Base-by-base conservation (phyloP, 2,329 filamentous ascomycete genomes). In the Xylariaceae sp. region DNA sequence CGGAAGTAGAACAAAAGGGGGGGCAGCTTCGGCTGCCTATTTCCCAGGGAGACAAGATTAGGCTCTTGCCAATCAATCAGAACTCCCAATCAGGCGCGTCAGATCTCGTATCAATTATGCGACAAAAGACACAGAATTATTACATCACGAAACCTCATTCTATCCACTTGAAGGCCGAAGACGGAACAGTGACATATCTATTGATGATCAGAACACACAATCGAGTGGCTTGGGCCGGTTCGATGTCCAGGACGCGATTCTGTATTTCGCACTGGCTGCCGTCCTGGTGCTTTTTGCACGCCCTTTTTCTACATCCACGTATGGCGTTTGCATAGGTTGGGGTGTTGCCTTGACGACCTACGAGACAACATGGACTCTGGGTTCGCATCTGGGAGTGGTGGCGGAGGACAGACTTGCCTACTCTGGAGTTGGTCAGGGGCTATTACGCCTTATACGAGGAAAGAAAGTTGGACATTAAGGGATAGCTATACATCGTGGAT, bases 61-160 rank as follows among this genome's bases (percentile, higher is more conserved):
- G 68, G 52, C 62, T 64, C 2, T 63, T 75, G 7, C 66, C 74
- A 19, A 58, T 41, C 19, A 70, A 68, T 43, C 76, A 74, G 63
- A 73, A 71, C 50, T 64, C 63, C 31, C 61, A 67, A n/a, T 64
- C 67, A 40, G 71, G 65, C 56, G 64, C 54, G 44, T 53, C 58
- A 7, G 58, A 60, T 37, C 34, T 63, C 11, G 26, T 11, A 11
- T 26, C 8, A 19, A 54, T 19, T 59, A 62, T 19, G 52, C 45
- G 47, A 53, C 31, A 44, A 6, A 27, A 6, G 34, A 40, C 48
- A 37, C 37, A 6, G 40, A 27, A 27, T 30, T 46, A 39, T n/a
- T n/a, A 6, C 42, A 37, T 47, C 35, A 43, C 8, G 6, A 44
- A 40, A 37, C 47, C 45, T 40, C 30, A 50, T 42, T 11, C 35